These are phyloP conservation scores for Cyclotella sp. DNA, from an alignment of 108 stramenopile genomes.

Conservation along the genomic window DNA sequence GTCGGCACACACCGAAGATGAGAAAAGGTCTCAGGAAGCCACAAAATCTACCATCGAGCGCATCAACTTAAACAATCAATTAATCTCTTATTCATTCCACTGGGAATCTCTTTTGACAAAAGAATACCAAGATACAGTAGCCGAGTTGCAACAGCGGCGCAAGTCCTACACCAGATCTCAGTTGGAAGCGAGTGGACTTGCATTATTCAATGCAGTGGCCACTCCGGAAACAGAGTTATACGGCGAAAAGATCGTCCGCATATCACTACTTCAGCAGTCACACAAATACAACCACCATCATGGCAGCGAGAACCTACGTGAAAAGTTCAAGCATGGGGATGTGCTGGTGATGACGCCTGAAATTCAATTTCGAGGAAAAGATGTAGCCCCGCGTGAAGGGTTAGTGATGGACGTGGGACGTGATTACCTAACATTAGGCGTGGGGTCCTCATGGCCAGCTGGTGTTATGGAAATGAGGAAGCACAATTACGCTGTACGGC, in stretches of 20 bases:
- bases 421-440: constrained; percentile 58
- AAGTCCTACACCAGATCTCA: constrained; percentile 42
- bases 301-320: constrained; percentile 24
- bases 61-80: constrained; percentile 8
- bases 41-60: neutral
- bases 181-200: constrained; percentile 60
- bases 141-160: constrained; percentile 49
- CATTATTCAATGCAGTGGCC: constrained; percentile 58
- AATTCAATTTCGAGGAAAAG: constrained; percentile 37
- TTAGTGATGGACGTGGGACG: constrained; percentile 66
- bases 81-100: constrained; percentile 45
- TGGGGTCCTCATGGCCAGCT: constrained; percentile 63
- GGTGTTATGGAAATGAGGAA: constrained; percentile 76
- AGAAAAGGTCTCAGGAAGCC: neutral
- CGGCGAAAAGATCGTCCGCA: constrained; percentile 77
- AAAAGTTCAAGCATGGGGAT: constrained; percentile 66
- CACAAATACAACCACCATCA: constrained; percentile 2
- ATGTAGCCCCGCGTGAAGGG: constrained; percentile 55
- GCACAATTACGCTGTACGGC: constrained; percentile 52
- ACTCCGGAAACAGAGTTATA: constrained; percentile 69
- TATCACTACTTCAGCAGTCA: constrained; percentile 2
- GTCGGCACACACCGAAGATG: neutral
- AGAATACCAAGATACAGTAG: constrained; percentile 49
- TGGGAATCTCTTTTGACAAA: constrained; percentile 56
- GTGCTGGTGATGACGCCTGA: constrained; percentile 57